phyloP scores from a whole-genome alignment of 768 basidiomycete genomes.

The Agrocybe praecox region DNA sequence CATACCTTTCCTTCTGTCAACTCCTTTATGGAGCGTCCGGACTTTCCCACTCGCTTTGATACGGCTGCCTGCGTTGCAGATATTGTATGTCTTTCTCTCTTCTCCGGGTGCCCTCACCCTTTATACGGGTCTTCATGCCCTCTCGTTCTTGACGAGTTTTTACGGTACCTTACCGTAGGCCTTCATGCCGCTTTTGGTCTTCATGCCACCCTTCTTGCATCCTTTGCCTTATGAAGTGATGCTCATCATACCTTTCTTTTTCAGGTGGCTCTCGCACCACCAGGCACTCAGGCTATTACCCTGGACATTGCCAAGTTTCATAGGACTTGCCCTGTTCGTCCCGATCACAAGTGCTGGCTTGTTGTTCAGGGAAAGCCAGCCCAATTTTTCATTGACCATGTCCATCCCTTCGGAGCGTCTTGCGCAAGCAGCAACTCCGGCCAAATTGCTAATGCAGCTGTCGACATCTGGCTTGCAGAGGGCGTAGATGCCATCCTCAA shows the following conservation, averaged over 20 bases:
- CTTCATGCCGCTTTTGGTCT: no score
- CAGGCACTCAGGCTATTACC: constrained; percentile 30
- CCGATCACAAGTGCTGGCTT: constrained; percentile 33
- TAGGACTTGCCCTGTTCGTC: constrained; percentile 30
- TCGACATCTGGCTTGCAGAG: constrained; percentile 28
- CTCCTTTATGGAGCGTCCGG: constrained; percentile 20
- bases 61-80: constrained; percentile 20
- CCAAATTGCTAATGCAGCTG: constrained; percentile 25
- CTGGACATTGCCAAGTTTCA: constrained; percentile 36
- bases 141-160: no score
- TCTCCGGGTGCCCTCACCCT: background rate
- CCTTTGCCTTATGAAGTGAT: no score
- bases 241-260: background rate
- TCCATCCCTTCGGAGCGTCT: constrained; percentile 26
- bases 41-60: constrained; percentile 28
- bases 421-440: constrained; percentile 33
- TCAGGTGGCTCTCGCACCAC: constrained; percentile 30
- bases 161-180: no score
- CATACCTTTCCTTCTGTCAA: constrained; percentile 22
- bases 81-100: background rate
- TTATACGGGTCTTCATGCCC: no score
- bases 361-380: constrained; percentile 22
- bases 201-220: no score
- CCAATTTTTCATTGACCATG: constrained; percentile 32
- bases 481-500: constrained; percentile 19